Conservation (phyloP, 768 basidiomycete species). For the Trametes elegans region DNA sequence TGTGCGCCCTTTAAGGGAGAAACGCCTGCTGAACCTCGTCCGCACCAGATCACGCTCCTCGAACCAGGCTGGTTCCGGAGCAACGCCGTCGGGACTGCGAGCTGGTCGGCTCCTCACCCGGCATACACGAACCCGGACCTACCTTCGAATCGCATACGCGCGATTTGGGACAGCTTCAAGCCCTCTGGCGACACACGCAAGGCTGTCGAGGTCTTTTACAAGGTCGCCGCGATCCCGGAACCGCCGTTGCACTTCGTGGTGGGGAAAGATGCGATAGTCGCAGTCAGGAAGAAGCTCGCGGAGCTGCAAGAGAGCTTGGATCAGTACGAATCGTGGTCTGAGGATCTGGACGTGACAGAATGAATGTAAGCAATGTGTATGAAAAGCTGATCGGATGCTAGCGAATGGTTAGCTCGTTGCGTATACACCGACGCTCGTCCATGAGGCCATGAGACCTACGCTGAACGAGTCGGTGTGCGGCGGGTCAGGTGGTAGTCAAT, state of each 20-base stretch:
- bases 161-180: background rate
- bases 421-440: too few species aligned
- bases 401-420: too few species aligned
- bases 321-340: slow-evolving; percentile 1
- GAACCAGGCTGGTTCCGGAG: slow-evolving; percentile 19
- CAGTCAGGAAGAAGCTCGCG: background rate
- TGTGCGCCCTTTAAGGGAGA: too few species aligned
- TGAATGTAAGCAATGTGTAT: too few species aligned
- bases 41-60: slow-evolving; percentile 23
- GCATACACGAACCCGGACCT: slow-evolving; percentile 17
- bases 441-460: too few species aligned
- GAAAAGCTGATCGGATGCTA: too few species aligned
- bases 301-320: background rate
- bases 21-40: too few species aligned
- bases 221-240: slow-evolving; percentile 15
- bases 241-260: slow-evolving; percentile 20
- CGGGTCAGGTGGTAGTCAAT: too few species aligned
- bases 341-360: background rate
- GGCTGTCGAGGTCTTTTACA: slow-evolving; percentile 21
- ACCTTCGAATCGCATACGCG: background rate
- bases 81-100: background rate
- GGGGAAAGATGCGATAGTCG: background rate
- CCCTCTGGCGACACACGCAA: slow-evolving; percentile 20
- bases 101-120: slow-evolving; percentile 11
- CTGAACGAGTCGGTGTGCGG: too few species aligned